Base-by-base conservation (phyloP, 345 rosid species). In the Garcia nutans region DNA sequence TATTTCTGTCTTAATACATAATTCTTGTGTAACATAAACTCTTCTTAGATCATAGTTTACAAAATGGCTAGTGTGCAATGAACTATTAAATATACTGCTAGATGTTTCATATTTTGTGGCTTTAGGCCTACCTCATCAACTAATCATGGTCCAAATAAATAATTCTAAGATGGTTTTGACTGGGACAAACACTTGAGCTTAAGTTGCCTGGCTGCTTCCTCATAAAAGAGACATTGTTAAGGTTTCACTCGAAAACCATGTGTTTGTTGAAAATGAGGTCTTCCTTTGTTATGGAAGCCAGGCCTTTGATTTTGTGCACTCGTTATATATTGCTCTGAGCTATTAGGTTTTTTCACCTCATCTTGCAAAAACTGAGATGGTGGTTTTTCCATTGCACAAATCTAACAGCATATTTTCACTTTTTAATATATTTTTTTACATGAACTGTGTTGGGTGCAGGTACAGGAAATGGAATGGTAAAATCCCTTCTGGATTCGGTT, bases 401-500 rank as follows among this genome's bases (percentile, higher is more conserved):
- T 47, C 60, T 10, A 52, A 50, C 26, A 2, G 10, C 10, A 59
- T 10, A 23, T 16, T 73, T 73, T 26, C 11, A 3, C 5, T 60
- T 76, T 22, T 49, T 20, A 33, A 47, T 11, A 10, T 57, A n/a
- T n/a, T n/a, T 28, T 28, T 56, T 75, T 15, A 17, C 15, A 24
- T 24, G 41, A 42, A 20, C 47, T 70, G 45, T 78, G 56, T 75
- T 77, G 78, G 77, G 60, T 82, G 75, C 84, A 96, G 98, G 99
- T 76, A 96, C 97, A 20, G 91, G 91, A 72, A 96, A 96, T 82
- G 99, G 99, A 75, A 92, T 96, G 99, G 91, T 73, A 52, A 96
- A 93, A 74, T 96, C 99, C 49, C 76, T 90, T 80, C 80, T 96
- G 78, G 91, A 90, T 78, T 82, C 90, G 0, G 98, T 83, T 56